phyloP scores from a whole-genome alignment of 176 grass and related monocot genomes.

The Ampelocalamus luodianensis region DNA sequence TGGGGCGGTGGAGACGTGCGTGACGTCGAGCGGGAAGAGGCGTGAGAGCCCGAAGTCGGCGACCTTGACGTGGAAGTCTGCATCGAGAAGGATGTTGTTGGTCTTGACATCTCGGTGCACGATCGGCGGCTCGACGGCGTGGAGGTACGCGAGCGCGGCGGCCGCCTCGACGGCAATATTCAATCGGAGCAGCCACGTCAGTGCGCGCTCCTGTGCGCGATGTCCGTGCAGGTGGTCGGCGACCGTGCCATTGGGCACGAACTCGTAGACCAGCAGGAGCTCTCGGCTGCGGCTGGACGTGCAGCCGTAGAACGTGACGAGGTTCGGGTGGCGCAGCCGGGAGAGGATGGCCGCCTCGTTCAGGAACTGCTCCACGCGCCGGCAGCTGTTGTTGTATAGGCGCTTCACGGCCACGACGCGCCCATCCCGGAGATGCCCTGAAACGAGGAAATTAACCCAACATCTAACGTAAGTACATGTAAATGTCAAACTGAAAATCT shows the following conservation, averaged over 20 bases:
- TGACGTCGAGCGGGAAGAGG: constrained; percentile 67
- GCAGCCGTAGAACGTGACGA: constrained; percentile 78
- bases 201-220: constrained; percentile 42
- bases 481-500: background rate
- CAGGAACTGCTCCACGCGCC: constrained; percentile 72
- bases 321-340: constrained; percentile 72
- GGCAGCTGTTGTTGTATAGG: constrained; percentile 67
- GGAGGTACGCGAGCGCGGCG: constrained; percentile 73
- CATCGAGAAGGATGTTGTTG: constrained; percentile 83
- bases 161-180: constrained; percentile 72
- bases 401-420: constrained; percentile 83
- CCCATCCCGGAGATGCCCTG: constrained; percentile 66
- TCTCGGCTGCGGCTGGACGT: constrained; percentile 82
- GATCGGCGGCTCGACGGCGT: constrained; percentile 70
- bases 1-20: constrained; percentile 78
- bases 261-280: constrained; percentile 87
- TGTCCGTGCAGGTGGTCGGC: constrained; percentile 84
- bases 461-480: background rate
- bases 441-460: background rate
- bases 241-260: constrained; percentile 80
- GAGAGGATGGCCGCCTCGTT: constrained; percentile 84
- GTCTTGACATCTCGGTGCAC: constrained; percentile 91
- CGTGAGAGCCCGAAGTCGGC: constrained; percentile 89
- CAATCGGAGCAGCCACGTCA: constrained; percentile 69
- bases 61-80: constrained; percentile 77